These are phyloP conservation scores for Ceratonia siliqua DNA, from an alignment of 306 rosid species.

Conservation along the genomic window DNA sequence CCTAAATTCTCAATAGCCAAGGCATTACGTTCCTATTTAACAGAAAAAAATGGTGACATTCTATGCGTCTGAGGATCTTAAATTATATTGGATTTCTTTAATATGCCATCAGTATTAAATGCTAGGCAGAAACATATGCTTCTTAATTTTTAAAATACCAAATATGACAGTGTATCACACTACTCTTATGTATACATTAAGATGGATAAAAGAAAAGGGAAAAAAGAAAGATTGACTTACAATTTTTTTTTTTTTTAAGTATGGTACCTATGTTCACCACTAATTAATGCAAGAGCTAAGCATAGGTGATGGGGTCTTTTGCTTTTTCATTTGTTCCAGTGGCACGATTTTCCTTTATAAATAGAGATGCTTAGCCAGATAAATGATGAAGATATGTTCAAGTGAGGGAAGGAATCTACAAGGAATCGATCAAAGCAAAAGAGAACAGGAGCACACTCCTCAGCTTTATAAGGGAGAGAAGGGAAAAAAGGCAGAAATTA, in stretches of 20 bases:
- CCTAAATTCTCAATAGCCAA: too few species aligned
- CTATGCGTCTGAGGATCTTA: too few species aligned
- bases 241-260: background rate
- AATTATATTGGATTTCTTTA: too few species aligned
- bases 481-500: background rate
- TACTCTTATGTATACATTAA: too few species aligned
- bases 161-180: too few species aligned
- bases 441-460: background rate
- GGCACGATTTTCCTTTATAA: constrained; percentile 31
- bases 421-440: constrained; percentile 2
- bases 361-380: constrained; percentile 13
- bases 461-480: background rate
- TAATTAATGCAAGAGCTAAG: constrained; percentile 15
- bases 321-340: constrained; percentile 25
- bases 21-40: too few species aligned
- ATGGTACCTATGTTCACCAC: background rate
- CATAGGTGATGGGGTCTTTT: constrained; percentile 13
- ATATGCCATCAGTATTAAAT: too few species aligned
- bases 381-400: background rate
- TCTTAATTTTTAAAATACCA: too few species aligned
- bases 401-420: constrained; percentile 21
- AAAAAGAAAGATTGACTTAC: background rate
- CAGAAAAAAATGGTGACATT: too few species aligned
- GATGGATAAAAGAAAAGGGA: too few species aligned
- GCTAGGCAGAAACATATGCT: too few species aligned